Base-by-base conservation (phyloP, 1,139 yeast species). In the Geotrichum histeridarum region DNA sequence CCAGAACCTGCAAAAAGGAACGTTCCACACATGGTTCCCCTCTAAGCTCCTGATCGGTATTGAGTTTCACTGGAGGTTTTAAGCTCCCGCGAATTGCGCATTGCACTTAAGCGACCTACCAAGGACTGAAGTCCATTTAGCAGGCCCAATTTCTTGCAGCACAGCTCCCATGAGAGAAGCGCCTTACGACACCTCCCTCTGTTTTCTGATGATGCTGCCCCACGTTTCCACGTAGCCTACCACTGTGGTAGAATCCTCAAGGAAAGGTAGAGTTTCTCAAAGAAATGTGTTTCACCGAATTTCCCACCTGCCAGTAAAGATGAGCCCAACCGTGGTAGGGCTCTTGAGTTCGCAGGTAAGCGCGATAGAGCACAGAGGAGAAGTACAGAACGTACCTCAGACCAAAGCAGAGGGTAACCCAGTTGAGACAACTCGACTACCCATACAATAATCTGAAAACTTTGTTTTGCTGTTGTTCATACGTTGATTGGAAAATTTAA, bases 271-370 rank as follows among this genome's bases (percentile, higher is more conserved):
- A 59, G 55, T 64, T 14, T 53, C 48, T 48, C 55, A 53, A 79
- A 81, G 77, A 76, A 82, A 83, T 65, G 86, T 68, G 82, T 69
- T 78, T 79, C 88, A 83, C 88, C 88, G 88, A 83, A 83, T 83
- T 83, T 83, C 88, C 88, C 88, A 83, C 87, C 85, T 84, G 82
- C 77, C 47, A 63, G 65, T 46, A 27, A 45, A 14, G 22, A 6
- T 42, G 46, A 42, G 32, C 44, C 47, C 37, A 8, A 41, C 36
- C 42, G 14, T 8, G 15, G 18, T 32, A 14, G n/a, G 31, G 54
- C 68, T 76, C 76, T 75, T 77, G 63, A 73, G 86, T 74, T 61
- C 63, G 72, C 84, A 84, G 85, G 88, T 82, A 78, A 75, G 78
- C 79, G 83, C 83, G 83, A 82, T 54, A 31, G 52, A 49, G 33